Conservation (phyloP, 192 early-diverging fungal genomes). For the Martensiomyces pterosporus region DNA sequence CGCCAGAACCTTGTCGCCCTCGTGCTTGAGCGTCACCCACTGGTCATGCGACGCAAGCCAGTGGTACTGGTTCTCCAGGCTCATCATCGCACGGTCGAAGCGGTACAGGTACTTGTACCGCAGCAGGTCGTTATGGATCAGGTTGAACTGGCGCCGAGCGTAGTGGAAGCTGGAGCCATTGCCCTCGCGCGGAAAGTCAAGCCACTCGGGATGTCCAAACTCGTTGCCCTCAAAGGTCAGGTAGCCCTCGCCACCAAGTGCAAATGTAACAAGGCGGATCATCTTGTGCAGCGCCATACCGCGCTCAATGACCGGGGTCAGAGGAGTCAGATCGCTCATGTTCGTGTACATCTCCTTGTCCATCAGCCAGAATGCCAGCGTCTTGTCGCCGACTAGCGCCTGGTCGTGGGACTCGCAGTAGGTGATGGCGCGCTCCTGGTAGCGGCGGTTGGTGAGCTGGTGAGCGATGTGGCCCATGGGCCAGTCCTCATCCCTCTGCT, state of each 20-base stretch:
- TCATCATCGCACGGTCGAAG: conserved; percentile 85
- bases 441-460: conserved; percentile 86
- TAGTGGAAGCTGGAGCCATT: conserved; percentile 90
- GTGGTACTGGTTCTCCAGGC: conserved; percentile 62
- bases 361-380: conserved; percentile 98
- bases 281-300: conserved; percentile 95
- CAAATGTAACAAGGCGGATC: conserved; percentile 86
- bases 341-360: conserved; percentile 98
- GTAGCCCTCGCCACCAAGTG: conserved; percentile 93
- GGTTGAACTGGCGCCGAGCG: conserved; percentile 92
- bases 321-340: conserved; percentile 76
- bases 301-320: conserved; percentile 91
- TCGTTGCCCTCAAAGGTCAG: conserved; percentile 97
- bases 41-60: conserved; percentile 74
- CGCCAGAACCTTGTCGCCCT: conserved; percentile 87
- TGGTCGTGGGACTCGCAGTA: conserved; percentile 98
- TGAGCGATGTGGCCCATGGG: conserved; percentile 79
- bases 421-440: conserved; percentile 88
- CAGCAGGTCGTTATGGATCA: conserved; percentile 80
- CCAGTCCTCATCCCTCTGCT: conserved; percentile 89
- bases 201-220: conserved; percentile 99
- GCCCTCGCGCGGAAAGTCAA: conserved; percentile 94
- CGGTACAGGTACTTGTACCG: conserved; percentile 92
- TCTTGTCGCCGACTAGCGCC: conserved; percentile 97
- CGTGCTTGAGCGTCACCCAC: conserved; percentile 84